Evolutionary conservation across 345 rosid species (phyloP), one percentile per base, ranked within the genome.

Genomic region (Lepidium aucheri): DNA sequence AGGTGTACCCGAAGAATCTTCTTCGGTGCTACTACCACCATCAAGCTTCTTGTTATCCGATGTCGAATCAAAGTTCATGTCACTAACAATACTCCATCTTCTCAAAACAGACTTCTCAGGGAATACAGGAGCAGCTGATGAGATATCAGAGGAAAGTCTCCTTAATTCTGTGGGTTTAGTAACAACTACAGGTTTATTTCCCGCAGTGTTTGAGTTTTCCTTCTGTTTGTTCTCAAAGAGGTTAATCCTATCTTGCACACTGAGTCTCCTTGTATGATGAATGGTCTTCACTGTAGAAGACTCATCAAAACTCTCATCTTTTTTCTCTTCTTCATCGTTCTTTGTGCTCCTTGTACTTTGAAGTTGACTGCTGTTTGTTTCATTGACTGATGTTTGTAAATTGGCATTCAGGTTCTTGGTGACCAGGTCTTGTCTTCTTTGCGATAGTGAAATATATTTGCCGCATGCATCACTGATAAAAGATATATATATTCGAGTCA

Each of bases 71-170:
- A 95, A 78, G 84, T 90, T 89, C 95, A 91, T 85, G 61, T 95
- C 97, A 84, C 97, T 90, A 17, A 85, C 84, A n/a, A 89, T 85
- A 67, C 99, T 90, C 97, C 99, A 88, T 81, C 97, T 84, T 79
- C 91, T 84, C 74, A 90, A 74, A 26, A 88, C 91, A 65, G 91
- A 79, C 74, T 77, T 90, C 79, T 90, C 97, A 34, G 49, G 58
- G 45, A 88, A 86, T 16, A 8, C 45, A 54, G 77, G 79, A 44
- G 88, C 62, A 51, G 84, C 74, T 4, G 70, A 81, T 5, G 84
- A 85, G 36, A 84, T 83, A 62, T 90, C 96, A 56, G 93, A 88
- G 4, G 97, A 88, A 9, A 83, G 89, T 50, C 97, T 83, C 75
- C 90, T 85, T 53, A 82, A 64, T 53, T 94, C 99, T 5, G 72